Base-by-base conservation (phyloP, 257 asterid species). In the Scutellaria minor region DNA sequence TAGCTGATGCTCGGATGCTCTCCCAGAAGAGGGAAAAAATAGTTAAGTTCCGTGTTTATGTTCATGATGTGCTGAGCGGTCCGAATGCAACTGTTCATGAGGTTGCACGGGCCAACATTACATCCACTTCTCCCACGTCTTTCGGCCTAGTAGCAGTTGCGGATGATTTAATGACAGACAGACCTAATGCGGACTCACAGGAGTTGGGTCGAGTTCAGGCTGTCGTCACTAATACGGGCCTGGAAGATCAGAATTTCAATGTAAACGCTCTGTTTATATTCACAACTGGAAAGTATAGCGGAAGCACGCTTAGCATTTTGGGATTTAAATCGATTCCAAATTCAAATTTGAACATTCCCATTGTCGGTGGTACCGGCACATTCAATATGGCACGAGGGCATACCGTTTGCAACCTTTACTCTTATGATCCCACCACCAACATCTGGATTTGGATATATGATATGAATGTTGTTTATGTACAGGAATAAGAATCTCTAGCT, bases 181-280 rank as follows among this genome's bases (percentile, higher is more conserved):
- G 18, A 44, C 63, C 73, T 6, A 58, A 56, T 18, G 18, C 13
- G 3, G 18, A 5, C 18, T 56, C 74, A 5, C 8, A 57, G 37
- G 27, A 66, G 53, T 22, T 66, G 14, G 79, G 79, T 5, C 68
- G 79, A n/a, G 68, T 37, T 4, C 69, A 75, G 9, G 69, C 74
- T 13, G 0, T 52, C 4, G 15, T 27, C 0, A 39, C 40, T 8
- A 45, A 22, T 6, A 0, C 58, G 13, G 67, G 35, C 11, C 7
- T 42, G 37, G 48, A 44, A 1, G 58, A 56, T 4, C 14, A 55
- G 35, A n/a, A 47, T 6, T 53, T 22, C 2, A 22, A 15, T 12
- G 7, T 70, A 18, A 56, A 6, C 35, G 41, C 47, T 11, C 39
- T 24, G 7, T 24, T 45, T 5, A 6, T 22, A 5, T 70, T 70